Conservation (phyloP, 768 basidiomycete species). For the Dictyophora rubrovolvata region DNA sequence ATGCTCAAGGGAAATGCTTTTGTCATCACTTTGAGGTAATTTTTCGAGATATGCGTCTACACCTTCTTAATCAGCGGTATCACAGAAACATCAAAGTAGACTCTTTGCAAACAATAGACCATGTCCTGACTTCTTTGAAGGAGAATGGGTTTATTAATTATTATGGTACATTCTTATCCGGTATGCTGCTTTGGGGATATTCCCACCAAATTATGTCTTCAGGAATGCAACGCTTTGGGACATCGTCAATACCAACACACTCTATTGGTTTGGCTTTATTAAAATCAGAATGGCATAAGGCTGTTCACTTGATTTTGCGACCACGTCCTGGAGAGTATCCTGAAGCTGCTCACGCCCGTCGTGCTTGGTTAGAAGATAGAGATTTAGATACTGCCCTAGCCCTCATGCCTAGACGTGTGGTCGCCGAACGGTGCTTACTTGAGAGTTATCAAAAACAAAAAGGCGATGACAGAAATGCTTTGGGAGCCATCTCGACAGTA, state of each 20-base stretch:
- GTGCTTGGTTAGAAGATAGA: slow-evolving; percentile 80
- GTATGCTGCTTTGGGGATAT: neutral
- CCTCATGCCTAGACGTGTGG: slow-evolving; percentile 81
- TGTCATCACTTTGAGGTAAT: slow-evolving; percentile 84
- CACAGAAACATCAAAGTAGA: slow-evolving; percentile 77
- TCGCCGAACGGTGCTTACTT: slow-evolving; percentile 87
- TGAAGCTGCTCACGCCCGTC: slow-evolving; percentile 72
- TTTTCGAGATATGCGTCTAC: neutral
- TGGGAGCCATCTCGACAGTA: slow-evolving; percentile 82
- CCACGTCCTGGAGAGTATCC: slow-evolving; percentile 87
- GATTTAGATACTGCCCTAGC: slow-evolving; percentile 75
- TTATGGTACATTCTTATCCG: slow-evolving; percentile 49
- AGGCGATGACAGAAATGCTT: slow-evolving; percentile 70
- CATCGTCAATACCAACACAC: slow-evolving; percentile 92
- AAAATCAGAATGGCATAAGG: slow-evolving; percentile 82
- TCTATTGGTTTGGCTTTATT: slow-evolving; percentile 86
- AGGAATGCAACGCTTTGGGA: slow-evolving; percentile 99
- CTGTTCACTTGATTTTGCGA: slow-evolving; percentile 71
- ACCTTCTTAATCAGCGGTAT: neutral
- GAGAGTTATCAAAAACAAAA: slow-evolving; percentile 81
- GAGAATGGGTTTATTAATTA: slow-evolving; percentile 93
- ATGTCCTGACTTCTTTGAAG: slow-evolving; percentile 68
- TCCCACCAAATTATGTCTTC: neutral
- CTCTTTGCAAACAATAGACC: slow-evolving; percentile 59
- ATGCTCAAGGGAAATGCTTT: slow-evolving; percentile 97